Evolutionary conservation across 768 basidiomycete species (phyloP).

Genomic region (Epithele typhae): DNA sequence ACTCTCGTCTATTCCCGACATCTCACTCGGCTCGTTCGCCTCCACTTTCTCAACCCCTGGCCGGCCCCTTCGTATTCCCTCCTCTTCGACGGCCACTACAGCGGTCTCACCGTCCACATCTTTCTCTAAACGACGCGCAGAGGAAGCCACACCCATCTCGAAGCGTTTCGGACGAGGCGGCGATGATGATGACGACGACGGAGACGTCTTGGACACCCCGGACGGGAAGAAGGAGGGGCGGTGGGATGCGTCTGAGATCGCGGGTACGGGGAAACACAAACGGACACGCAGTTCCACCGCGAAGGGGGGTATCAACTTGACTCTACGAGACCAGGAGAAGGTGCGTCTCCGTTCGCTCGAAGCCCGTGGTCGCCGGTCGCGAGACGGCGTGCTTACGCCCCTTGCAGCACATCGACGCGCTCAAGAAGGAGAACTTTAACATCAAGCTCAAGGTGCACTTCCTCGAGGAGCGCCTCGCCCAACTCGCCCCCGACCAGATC

Average conservation of each 20-base stretch:
- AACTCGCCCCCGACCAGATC: slow-evolving; percentile 88
- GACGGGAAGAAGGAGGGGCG: slow-evolving; percentile 34
- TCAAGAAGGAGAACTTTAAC: slow-evolving; percentile 97
- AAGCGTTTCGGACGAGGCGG: slow-evolving; percentile 37
- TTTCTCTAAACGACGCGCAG: slow-evolving; percentile 34
- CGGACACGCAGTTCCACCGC: slow-evolving; percentile 17
- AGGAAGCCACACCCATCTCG: slow-evolving; percentile 38
- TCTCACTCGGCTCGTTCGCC: slow-evolving; percentile 54
- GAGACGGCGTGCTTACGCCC: background rate
- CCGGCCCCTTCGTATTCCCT: slow-evolving; percentile 40
- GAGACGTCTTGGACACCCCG: slow-evolving; percentile 50
- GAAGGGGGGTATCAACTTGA: slow-evolving; percentile 44
- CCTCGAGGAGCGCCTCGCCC: slow-evolving; percentile 86
- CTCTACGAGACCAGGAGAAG: slow-evolving; percentile 95
- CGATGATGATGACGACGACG: slow-evolving; percentile 30
- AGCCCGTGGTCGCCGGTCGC: background rate
- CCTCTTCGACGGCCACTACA: slow-evolving; percentile 53
- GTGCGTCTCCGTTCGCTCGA: slow-evolving; percentile 35
- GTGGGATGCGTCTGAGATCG: slow-evolving; percentile 16
- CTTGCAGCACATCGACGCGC: slow-evolving; percentile 85
- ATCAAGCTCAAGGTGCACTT: slow-evolving; percentile 96
- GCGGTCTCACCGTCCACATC: slow-evolving; percentile 42
- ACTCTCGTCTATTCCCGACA: slow-evolving; percentile 48
- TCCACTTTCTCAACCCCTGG: slow-evolving; percentile 53
- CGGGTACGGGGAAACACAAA: slow-evolving; percentile 14